Conservation (phyloP, 495 filamentous ascomycete species). For the Sabuloglossum arenarium region DNA sequence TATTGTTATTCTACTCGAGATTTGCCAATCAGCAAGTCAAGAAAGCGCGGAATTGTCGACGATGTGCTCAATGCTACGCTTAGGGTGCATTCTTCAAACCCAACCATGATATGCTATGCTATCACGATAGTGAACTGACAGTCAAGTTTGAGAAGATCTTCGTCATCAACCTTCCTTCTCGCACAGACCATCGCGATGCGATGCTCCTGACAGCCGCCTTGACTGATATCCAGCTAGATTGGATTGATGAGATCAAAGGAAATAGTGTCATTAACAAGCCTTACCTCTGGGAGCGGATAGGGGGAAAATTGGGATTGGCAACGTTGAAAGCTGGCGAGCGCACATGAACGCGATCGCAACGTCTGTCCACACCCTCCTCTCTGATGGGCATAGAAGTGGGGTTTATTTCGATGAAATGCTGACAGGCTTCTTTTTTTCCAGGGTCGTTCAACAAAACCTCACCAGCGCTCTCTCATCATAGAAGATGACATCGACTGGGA, state of each 20-base stretch:
- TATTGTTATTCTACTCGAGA: too few species aligned
- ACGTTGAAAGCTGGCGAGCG: constrained; percentile 21
- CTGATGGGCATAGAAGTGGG: too few species aligned
- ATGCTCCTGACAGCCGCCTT: constrained; percentile 30
- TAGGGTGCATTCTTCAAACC: background rate
- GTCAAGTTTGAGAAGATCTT: constrained; percentile 41
- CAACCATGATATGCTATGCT: background rate
- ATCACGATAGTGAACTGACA: background rate
- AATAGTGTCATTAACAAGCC: constrained; percentile 19
- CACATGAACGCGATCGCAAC: constrained; percentile 17
- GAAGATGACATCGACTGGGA: constrained; percentile 42
- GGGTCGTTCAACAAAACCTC: constrained; percentile 24
- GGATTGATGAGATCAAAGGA: constrained; percentile 30
- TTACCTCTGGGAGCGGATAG: constrained; percentile 11
- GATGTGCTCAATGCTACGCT: background rate
- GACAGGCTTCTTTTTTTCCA: background rate
- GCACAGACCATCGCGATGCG: constrained; percentile 42
- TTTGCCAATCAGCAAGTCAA: too few species aligned
- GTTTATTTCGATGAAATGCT: constrained; percentile 3
- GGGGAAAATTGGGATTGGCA: constrained; percentile 7
- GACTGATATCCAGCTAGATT: constrained; percentile 29
- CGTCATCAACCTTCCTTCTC: constrained; percentile 36
- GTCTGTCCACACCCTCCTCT: constrained; percentile 8
- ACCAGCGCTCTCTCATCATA: constrained; percentile 29
- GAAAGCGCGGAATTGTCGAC: too few species aligned